These are phyloP conservation scores for Clarireedia hainanense DNA, from an alignment of 2,329 filamentous ascomycete species.

Conservation along the genomic window DNA sequence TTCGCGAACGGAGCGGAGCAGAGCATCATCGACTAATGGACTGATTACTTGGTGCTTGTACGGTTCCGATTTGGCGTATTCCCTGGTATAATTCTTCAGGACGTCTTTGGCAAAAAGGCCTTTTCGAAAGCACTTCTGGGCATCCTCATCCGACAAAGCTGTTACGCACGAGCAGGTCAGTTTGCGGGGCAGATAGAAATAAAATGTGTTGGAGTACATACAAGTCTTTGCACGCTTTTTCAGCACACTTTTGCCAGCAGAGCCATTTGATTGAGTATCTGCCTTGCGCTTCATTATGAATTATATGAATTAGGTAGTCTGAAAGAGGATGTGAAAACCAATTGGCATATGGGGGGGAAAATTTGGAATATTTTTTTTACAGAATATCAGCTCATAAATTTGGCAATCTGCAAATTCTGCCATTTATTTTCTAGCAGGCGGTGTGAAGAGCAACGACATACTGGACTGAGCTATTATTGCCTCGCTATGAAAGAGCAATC, in stretches of 20 bases:
- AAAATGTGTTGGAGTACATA: slow-evolving; percentile 24
- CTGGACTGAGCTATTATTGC: no score
- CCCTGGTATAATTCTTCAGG: slow-evolving; percentile 49
- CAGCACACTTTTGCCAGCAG: slow-evolving; percentile 31
- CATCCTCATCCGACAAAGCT: slow-evolving; percentile 27
- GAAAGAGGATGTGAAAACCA: background rate
- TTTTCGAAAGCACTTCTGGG: slow-evolving; percentile 46
- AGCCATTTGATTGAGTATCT: slow-evolving; percentile 36
- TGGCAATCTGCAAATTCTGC: background rate
- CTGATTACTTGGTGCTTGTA: slow-evolving; percentile 94
- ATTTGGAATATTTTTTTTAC: background rate
- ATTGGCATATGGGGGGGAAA: background rate
- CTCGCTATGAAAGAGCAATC: no score
- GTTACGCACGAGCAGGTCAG: slow-evolving; percentile 12
- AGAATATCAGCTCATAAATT: slow-evolving; percentile 8
- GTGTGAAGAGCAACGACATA: background rate
- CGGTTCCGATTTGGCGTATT: slow-evolving; percentile 57
- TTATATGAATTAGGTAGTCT: slow-evolving; percentile 15
- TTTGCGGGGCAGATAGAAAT: slow-evolving; percentile 6
- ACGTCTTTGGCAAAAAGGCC: slow-evolving; percentile 56
- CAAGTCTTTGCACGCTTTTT: slow-evolving; percentile 46
- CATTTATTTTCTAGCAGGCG: background rate
- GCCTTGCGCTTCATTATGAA: slow-evolving; percentile 54
- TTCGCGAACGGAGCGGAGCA: slow-evolving; percentile 77
- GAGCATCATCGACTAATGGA: slow-evolving; percentile 66